A percentile compares a stretch with the other conserved stretches of the same genome.
Evolutionary conservation across 2,329 filamentous ascomycete species (phyloP).

Genomic region (Fusarium sp.): DNA sequence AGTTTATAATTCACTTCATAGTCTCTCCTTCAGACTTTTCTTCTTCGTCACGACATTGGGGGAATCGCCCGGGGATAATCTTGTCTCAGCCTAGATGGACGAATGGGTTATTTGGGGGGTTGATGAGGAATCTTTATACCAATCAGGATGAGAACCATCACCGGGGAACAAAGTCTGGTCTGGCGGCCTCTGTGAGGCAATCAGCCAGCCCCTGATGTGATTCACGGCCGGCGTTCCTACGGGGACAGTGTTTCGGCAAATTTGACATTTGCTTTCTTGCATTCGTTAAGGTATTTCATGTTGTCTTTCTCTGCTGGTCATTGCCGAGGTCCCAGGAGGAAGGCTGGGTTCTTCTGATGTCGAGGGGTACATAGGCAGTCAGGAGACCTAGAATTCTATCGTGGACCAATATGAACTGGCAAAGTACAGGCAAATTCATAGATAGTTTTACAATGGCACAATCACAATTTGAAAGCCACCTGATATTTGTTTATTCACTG

Average conservation of each 20-base stretch:
- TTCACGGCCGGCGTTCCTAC: slow-evolving; percentile 43
- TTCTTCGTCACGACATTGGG: slow-evolving; percentile 47
- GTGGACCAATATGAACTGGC: slow-evolving; percentile 17
- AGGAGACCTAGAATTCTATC: slow-evolving; percentile 9
- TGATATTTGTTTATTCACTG: not conserved
- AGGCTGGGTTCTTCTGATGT: slow-evolving; percentile 4
- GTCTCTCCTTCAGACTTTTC: slow-evolving; percentile 53
- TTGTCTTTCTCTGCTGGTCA: slow-evolving; percentile 24
- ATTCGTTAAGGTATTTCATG: slow-evolving; percentile 40
- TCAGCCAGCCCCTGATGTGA: slow-evolving; percentile 38
- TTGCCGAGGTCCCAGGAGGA: not conserved
- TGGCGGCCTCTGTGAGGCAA: slow-evolving; percentile 41
- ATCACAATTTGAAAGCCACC: slow-evolving; percentile 40
- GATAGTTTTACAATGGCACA: slow-evolving; percentile 49
- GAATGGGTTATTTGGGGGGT: slow-evolving; percentile 39
- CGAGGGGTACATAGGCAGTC: slow-evolving; percentile 19
- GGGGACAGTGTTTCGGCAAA: slow-evolving; percentile 46
- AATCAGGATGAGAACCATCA: slow-evolving; percentile 45
- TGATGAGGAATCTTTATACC: slow-evolving; percentile 47
- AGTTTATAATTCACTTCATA: slow-evolving; percentile 55
- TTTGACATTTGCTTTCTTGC: slow-evolving; percentile 48
- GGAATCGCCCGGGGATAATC: slow-evolving; percentile 41
- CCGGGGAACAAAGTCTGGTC: slow-evolving; percentile 34
- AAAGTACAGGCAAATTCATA: slow-evolving; percentile 36
- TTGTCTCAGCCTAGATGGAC: slow-evolving; percentile 46